phyloP scores from a whole-genome alignment of 2,329 filamentous ascomycete species.

The Corinectria fuckeliana region DNA sequence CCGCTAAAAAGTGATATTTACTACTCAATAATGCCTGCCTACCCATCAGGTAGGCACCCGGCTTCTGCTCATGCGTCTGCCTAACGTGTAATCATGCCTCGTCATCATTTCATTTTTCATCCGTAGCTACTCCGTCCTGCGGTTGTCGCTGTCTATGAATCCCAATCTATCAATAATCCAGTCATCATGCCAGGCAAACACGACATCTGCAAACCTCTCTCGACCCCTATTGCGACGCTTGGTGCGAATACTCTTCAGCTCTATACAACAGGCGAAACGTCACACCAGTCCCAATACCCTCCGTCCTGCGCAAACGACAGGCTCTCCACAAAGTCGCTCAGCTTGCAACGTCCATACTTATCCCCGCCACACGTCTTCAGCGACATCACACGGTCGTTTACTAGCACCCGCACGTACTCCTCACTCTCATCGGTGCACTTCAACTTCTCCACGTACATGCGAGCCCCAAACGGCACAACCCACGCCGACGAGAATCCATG shows the following conservation, averaged over 20 bases:
- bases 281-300: slow-evolving; percentile 69
- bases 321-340: slow-evolving; percentile 75
- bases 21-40: background rate
- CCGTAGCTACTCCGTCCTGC: background rate
- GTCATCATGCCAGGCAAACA: background rate
- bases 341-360: slow-evolving; percentile 70
- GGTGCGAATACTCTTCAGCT: background rate
- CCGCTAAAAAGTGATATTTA: background rate
- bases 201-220: background rate
- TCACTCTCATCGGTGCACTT: slow-evolving; percentile 62
- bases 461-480: slow-evolving; percentile 81
- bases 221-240: background rate
- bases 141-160: background rate
- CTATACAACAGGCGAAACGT: background rate
- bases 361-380: slow-evolving; percentile 75
- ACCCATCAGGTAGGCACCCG: background rate
- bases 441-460: slow-evolving; percentile 91
- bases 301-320: slow-evolving; percentile 75
- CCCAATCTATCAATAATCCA: background rate
- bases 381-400: slow-evolving; percentile 84
- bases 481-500: slow-evolving; percentile 78
- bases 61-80: background rate
- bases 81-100: background rate
- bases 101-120: background rate
- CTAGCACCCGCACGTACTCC: slow-evolving; percentile 77